These are phyloP conservation scores for Globisporangium mamillatum DNA, from an alignment of 352 stramenopile species.

Conservation along the genomic window DNA sequence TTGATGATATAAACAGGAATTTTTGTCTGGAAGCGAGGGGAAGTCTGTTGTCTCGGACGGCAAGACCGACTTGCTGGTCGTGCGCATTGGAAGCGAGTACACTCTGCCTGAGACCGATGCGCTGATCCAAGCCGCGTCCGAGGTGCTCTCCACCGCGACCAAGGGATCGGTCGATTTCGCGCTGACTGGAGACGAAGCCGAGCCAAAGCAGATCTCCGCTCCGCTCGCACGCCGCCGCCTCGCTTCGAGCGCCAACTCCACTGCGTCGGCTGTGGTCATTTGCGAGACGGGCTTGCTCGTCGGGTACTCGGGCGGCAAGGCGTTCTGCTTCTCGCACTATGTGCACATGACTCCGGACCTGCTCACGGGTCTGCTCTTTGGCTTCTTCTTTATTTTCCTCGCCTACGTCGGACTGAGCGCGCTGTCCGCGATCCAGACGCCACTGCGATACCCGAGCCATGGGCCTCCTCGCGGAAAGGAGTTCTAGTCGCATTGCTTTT, in stretches of 20 bases:
- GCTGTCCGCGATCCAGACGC: slow-evolving; percentile 78
- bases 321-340: slow-evolving; percentile 86
- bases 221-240: slow-evolving; percentile 29
- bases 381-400: slow-evolving; percentile 79
- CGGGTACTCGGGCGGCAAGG: slow-evolving; percentile 50
- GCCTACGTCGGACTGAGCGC: slow-evolving; percentile 67
- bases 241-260: slow-evolving; percentile 22
- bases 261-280: slow-evolving; percentile 28
- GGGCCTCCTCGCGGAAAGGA: slow-evolving; percentile 80
- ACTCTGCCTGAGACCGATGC: slow-evolving; percentile 38
- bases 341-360: slow-evolving; percentile 82
- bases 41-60: slow-evolving; percentile 41
- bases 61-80: slow-evolving; percentile 62
- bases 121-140: slow-evolving; percentile 39
- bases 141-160: slow-evolving; percentile 32
- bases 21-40: slow-evolving; percentile 15
- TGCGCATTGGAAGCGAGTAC: slow-evolving; percentile 40
- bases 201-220: slow-evolving; percentile 22
- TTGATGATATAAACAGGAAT: slow-evolving; percentile 1
- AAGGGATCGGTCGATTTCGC: slow-evolving; percentile 52
- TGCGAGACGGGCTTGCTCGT: slow-evolving; percentile 67
- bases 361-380: slow-evolving; percentile 69
- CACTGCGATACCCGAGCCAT: slow-evolving; percentile 61
- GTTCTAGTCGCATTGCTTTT: slow-evolving; percentile 45
- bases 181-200: slow-evolving; percentile 52